Percentiles rank a stretch among this genome's conserved stretches.
These are phyloP conservation scores for Sugiyamaella novakii DNA, from an alignment of 1,139 yeast species.

Conservation along the genomic window DNA sequence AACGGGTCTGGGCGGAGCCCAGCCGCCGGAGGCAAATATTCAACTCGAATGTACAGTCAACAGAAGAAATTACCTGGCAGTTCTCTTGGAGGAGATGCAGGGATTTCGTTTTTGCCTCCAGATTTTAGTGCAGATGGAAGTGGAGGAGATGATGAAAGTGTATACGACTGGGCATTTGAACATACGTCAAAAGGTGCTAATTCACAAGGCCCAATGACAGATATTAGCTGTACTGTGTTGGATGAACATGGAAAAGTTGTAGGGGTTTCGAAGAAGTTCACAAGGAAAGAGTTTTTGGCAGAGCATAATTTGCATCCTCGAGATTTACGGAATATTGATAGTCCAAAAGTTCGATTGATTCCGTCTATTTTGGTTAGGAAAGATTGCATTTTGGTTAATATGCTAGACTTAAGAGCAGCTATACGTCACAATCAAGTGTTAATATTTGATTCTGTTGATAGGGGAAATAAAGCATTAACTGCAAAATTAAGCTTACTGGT, in stretches of 20 bases:
- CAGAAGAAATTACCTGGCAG: slow-evolving; percentile 3
- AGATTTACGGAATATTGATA: slow-evolving; percentile 81
- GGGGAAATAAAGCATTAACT: slow-evolving; percentile 46
- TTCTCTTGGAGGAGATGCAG: neutral
- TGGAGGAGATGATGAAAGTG: neutral
- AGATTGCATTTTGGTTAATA: slow-evolving; percentile 76
- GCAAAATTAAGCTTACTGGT: slow-evolving; percentile 70
- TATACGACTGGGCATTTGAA: slow-evolving; percentile 18
- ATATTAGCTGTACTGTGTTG: slow-evolving; percentile 68
- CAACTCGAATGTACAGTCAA: neutral
- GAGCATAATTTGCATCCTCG: slow-evolving; percentile 77
- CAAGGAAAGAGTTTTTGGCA: slow-evolving; percentile 69
- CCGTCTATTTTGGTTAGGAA: slow-evolving; percentile 81
- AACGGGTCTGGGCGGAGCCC: too few relatives aligned
- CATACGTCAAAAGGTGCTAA: slow-evolving; percentile 10
- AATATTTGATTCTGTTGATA: slow-evolving; percentile 69
- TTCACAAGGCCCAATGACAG: slow-evolving; percentile 25
- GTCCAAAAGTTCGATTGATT: slow-evolving; percentile 79
- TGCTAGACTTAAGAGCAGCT: slow-evolving; percentile 81
- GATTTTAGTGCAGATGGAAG: neutral
- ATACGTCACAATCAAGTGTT: slow-evolving; percentile 75
- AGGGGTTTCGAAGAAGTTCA: slow-evolving; percentile 69
- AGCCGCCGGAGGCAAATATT: too few relatives aligned
- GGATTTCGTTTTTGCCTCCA: slow-evolving; percentile 10
- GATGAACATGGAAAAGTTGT: slow-evolving; percentile 70